Percentiles rank a stretch among this genome's conserved stretches.
Conservation (phyloP, 1,284 basidiomycete species). For the Anthracocystis panici-leucophaei region DNA sequence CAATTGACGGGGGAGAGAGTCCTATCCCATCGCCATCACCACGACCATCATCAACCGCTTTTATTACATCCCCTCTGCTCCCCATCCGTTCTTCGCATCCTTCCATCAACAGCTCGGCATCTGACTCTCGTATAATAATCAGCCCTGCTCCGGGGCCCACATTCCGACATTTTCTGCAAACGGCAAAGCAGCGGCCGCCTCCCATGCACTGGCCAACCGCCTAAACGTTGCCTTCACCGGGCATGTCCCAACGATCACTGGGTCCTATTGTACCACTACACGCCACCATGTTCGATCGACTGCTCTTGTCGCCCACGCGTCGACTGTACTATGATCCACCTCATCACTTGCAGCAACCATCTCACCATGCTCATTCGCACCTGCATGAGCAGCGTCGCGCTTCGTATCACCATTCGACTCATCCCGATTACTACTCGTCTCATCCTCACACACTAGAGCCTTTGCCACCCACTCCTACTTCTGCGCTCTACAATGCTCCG, state of each 20-base stretch:
- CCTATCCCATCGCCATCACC: neutral
- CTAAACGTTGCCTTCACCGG: slow-evolving; percentile 15
- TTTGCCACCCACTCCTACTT: slow-evolving; percentile 3
- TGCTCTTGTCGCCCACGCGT: slow-evolving; percentile 16
- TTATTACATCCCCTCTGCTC: neutral
- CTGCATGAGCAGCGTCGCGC: slow-evolving; percentile 2
- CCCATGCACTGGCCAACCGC: neutral
- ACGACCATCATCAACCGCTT: neutral
- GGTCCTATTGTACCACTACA: neutral
- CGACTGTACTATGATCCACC: slow-evolving; percentile 9
- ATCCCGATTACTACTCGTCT: neutral
- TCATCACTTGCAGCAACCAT: neutral
- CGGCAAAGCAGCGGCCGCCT: too few relatives aligned
- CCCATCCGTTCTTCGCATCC: neutral
- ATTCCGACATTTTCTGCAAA: too few relatives aligned
- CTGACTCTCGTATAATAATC: neutral
- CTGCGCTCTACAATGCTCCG: neutral
- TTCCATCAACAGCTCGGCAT: neutral
- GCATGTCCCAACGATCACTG: slow-evolving; percentile 10
- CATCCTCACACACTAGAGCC: neutral
- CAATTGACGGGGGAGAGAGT: neutral
- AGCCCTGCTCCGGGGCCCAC: too few relatives aligned
- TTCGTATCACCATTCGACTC: slow-evolving; percentile 11
- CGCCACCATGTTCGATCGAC: slow-evolving; percentile 9
- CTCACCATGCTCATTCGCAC: neutral